Evolutionary conservation across 192 early-diverging fungal genomes (phyloP).

Genomic region (Phlyctochytrium arcticum): DNA sequence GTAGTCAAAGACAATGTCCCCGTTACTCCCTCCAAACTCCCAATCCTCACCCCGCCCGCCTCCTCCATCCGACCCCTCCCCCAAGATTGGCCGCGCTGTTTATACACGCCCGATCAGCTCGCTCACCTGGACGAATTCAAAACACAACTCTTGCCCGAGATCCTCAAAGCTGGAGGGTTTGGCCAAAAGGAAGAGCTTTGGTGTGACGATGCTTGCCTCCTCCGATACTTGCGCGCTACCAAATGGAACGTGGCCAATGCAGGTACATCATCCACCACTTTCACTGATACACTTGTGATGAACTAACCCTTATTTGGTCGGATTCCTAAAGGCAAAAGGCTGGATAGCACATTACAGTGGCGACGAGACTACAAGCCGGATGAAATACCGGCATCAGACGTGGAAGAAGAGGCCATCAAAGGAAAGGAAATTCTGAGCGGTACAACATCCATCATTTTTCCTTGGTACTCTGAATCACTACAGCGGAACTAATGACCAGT

Average conservation of each 20-base stretch:
- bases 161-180: not conserved
- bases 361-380: conserved; percentile 67
- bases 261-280: conserved; percentile 20
- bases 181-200: conserved; percentile 30
- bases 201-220: conserved; percentile 48
- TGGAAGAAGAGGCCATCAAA: conserved; percentile 70
- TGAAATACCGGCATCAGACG: conserved; percentile 62
- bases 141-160: not conserved
- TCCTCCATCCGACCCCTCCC: conserved; percentile 17
- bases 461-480: conserved; percentile 38
- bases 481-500: not conserved
- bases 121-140: conserved; percentile 12
- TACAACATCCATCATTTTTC: conserved; percentile 45
- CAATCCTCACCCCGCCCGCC: not conserved
- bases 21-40: too few relatives aligned
- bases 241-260: conserved; percentile 70
- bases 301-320: not conserved
- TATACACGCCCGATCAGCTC: conserved; percentile 12
- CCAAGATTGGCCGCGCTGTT: conserved; percentile 1
- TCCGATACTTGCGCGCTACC: conserved; percentile 65
- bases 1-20: too few relatives aligned
- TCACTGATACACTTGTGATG: not conserved
- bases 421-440: conserved; percentile 86
- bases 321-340: conserved; percentile 36
- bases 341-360: conserved; percentile 78